A percentile compares a stretch with the other conserved stretches of the same genome.
phyloP scores from a whole-genome alignment of 768 basidiomycete genomes.

The Amanita subjunquillea region DNA sequence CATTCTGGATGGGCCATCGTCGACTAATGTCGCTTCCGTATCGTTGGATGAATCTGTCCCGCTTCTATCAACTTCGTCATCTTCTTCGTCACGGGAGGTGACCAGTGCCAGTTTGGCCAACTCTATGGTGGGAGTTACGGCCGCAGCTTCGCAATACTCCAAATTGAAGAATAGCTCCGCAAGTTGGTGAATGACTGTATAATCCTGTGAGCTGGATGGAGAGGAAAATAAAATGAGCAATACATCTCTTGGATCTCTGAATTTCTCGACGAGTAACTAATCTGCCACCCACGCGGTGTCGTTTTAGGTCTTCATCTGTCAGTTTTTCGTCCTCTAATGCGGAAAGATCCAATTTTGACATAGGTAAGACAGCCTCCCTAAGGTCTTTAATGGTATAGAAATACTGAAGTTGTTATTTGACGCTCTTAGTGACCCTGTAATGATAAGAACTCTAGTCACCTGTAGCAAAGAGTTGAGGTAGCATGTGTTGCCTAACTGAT shows the following conservation, averaged over 20 bases:
- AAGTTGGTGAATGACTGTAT: slow-evolving; percentile 68
- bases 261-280: slow-evolving; percentile 76
- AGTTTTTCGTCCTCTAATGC: slow-evolving; percentile 58
- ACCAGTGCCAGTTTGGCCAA: slow-evolving; percentile 87
- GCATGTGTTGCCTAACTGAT: slow-evolving; percentile 85
- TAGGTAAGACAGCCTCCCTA: slow-evolving; percentile 58
- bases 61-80: slow-evolving; percentile 63
- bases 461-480: slow-evolving; percentile 76
- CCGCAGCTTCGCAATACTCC: slow-evolving; percentile 49
- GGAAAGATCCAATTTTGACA: slow-evolving; percentile 46
- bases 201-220: background rate
- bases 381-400: slow-evolving; percentile 95
- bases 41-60: slow-evolving; percentile 79
- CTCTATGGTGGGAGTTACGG: slow-evolving; percentile 78
- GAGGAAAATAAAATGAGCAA: slow-evolving; percentile 13
- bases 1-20: slow-evolving; percentile 44
- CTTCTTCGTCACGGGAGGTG: slow-evolving; percentile 84
- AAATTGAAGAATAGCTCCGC: slow-evolving; percentile 72
- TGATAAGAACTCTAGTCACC: slow-evolving; percentile 22
- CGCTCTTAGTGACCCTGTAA: background rate
- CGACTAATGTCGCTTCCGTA: slow-evolving; percentile 82
- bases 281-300: slow-evolving; percentile 82
- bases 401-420: slow-evolving; percentile 39
- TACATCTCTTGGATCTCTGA: slow-evolving; percentile 77
- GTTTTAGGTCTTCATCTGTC: slow-evolving; percentile 72